phyloP scores from a whole-genome alignment of 257 asterid species.

The Nicotiana knightiana region DNA sequence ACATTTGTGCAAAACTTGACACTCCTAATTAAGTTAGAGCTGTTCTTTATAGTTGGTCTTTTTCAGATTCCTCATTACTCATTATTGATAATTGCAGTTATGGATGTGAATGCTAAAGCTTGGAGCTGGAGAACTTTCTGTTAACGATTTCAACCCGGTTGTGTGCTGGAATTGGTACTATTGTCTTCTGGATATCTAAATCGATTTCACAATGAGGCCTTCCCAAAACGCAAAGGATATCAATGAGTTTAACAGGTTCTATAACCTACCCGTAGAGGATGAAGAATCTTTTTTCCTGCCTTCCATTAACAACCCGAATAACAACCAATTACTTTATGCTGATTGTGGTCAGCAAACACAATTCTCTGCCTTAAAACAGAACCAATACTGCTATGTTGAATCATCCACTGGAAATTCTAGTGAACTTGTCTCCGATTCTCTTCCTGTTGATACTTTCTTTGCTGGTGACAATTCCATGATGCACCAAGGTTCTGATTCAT shows the following conservation, averaged over 20 bases:
- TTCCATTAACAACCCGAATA: conserved; percentile 5
- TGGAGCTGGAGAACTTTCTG: not conserved
- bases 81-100: not conserved
- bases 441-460: conserved; percentile 13
- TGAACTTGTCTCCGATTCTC: conserved; percentile 1
- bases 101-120: not conserved
- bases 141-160: not conserved
- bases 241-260: conserved; percentile 5
- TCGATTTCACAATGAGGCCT: conserved; percentile 13
- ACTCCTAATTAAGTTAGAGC: not conserved
- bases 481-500: conserved; percentile 11
- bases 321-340: conserved; percentile 8
- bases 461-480: conserved; percentile 8
- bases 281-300: conserved; percentile 10
- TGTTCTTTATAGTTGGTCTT: not conserved
- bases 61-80: not conserved
- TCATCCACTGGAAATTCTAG: conserved; percentile 8
- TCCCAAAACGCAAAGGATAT: conserved; percentile 14
- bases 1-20: not conserved
- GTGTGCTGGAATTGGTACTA: not conserved
- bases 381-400: conserved; percentile 4
- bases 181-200: not conserved
- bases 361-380: conserved; percentile 5
- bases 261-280: conserved; percentile 7
- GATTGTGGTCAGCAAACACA: not conserved